A percentile compares a stretch with the other conserved stretches of the same genome.
Evolutionary conservation across 2,329 filamentous ascomycete genomes (phyloP).

Genomic region (Trichoderma pleuroti): DNA sequence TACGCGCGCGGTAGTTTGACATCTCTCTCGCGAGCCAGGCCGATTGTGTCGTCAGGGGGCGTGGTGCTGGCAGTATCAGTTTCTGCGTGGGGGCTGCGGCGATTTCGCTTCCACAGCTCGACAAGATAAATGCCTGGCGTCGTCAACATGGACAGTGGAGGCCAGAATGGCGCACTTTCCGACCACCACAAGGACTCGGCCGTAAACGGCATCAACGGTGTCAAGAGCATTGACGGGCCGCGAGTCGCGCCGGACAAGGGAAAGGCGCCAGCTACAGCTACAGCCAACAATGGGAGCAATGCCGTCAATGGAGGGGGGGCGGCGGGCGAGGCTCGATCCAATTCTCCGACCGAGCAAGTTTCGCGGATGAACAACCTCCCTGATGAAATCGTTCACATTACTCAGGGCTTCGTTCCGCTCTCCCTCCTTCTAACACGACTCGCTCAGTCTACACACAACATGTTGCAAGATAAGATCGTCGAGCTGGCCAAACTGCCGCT

Average conservation of each 20-base stretch:
- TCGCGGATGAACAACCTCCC: constrained; percentile 56
- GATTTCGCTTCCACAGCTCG: constrained; percentile 9
- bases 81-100: constrained; percentile 18
- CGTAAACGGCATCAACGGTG: constrained; percentile 45
- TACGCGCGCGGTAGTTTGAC: constrained; percentile 20
- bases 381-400: constrained; percentile 66
- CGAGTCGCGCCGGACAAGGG: constrained; percentile 33
- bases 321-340: constrained; percentile 22
- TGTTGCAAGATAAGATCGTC: constrained; percentile 65
- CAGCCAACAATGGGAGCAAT: constrained; percentile 18
- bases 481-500: constrained; percentile 67
- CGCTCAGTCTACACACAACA: constrained; percentile 78
- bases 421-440: constrained; percentile 72
- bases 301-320: constrained; percentile 32
- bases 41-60: constrained; percentile 21
- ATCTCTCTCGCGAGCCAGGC: constrained; percentile 13
- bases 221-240: constrained; percentile 24
- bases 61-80: constrained; percentile 12
- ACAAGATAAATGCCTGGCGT: constrained; percentile 47
- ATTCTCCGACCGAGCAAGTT: constrained; percentile 23
- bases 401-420: constrained; percentile 71
- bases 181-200: constrained; percentile 52
- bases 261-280: constrained; percentile 24
- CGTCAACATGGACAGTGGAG: constrained; percentile 55
- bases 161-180: constrained; percentile 50